Evolutionary conservation across 2,329 filamentous ascomycete species (phyloP).

Genomic region (Xylaria sp.): DNA sequence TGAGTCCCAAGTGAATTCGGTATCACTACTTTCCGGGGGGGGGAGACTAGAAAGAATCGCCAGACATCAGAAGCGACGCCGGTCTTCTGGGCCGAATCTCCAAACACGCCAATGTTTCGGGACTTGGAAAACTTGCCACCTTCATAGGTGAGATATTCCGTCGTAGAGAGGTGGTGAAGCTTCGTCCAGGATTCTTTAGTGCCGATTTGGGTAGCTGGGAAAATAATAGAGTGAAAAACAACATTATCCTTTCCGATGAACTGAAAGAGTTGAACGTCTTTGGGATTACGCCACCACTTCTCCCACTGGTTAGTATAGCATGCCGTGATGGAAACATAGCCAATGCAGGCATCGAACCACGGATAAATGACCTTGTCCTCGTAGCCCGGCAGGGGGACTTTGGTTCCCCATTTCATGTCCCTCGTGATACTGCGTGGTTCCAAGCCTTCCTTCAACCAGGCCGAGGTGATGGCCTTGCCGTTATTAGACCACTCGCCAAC

Average conservation of each 20-base stretch:
- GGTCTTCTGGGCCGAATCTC: slow-evolving; percentile 35
- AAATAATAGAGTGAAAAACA: slow-evolving; percentile 35
- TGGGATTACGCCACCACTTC: slow-evolving; percentile 37
- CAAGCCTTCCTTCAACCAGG: slow-evolving; percentile 34
- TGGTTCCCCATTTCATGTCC: slow-evolving; percentile 35
- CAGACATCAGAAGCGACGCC: slow-evolving; percentile 34
- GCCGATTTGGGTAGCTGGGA: slow-evolving; percentile 36
- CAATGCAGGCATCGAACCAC: slow-evolving; percentile 36
- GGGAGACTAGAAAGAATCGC: slow-evolving; percentile 32
- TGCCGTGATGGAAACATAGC: slow-evolving; percentile 36
- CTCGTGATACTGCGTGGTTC: slow-evolving; percentile 35
- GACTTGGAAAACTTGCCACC: slow-evolving; percentile 37
- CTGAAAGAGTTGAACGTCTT: slow-evolving; percentile 36
- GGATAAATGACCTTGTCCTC: slow-evolving; percentile 36
- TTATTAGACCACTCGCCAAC: slow-evolving; percentile 32
- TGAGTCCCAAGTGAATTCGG: slow-evolving; percentile 34
- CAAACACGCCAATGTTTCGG: slow-evolving; percentile 31
- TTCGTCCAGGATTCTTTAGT: slow-evolving; percentile 32
- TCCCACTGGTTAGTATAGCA: slow-evolving; percentile 35
- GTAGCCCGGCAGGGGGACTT: slow-evolving; percentile 31
- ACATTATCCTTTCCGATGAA: slow-evolving; percentile 38
- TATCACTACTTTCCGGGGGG: slow-evolving; percentile 32
- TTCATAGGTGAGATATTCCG: slow-evolving; percentile 37
- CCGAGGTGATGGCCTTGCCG: slow-evolving; percentile 34
- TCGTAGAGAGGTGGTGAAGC: slow-evolving; percentile 36